Conservation (phyloP, 1,284 basidiomycete species). For the Apiotrichum akiyoshidainum region DNA sequence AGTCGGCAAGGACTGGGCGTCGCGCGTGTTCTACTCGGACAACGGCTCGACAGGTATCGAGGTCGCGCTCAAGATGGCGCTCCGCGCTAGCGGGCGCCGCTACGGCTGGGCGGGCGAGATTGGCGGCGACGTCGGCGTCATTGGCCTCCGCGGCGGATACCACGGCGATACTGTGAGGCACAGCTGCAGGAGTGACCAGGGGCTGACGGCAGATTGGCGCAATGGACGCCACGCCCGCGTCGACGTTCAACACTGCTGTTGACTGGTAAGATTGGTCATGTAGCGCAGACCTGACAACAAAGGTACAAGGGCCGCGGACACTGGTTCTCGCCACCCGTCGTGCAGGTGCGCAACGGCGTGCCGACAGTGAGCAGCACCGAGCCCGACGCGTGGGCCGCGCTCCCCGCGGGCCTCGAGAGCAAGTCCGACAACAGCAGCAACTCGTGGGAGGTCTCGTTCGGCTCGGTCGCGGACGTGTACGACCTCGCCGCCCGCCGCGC, state of each 20-base stretch:
- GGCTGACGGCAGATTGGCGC: slow-evolving; percentile 63
- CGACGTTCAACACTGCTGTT: slow-evolving; percentile 76
- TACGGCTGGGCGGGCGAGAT: slow-evolving; percentile 49
- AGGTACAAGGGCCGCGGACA: slow-evolving; percentile 78
- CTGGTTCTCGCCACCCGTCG: slow-evolving; percentile 87
- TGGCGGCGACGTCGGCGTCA: slow-evolving; percentile 62
- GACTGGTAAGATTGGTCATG: slow-evolving; percentile 63
- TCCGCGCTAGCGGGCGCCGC: slow-evolving; percentile 66
- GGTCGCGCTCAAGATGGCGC: slow-evolving; percentile 92
- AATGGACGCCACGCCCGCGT: slow-evolving; percentile 88
- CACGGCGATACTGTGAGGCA: slow-evolving; percentile 77
- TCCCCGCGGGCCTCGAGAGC: slow-evolving; percentile 23
- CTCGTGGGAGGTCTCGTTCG: slow-evolving; percentile 45
- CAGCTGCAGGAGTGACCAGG: neutral
- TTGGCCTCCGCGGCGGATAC: slow-evolving; percentile 90
- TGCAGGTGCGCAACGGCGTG: slow-evolving; percentile 65
- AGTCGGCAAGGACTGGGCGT: slow-evolving; percentile 77
- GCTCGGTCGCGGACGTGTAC: slow-evolving; percentile 66
- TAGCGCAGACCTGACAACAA: neutral
- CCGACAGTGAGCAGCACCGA: slow-evolving; percentile 60
- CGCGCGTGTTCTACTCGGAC: slow-evolving; percentile 87
- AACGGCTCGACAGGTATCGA: slow-evolving; percentile 96
- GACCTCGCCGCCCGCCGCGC: slow-evolving; percentile 64
- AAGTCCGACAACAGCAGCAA: neutral
- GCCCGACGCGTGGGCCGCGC: slow-evolving; percentile 38